Evolutionary conservation across 305 asterid species (phyloP), one percentile per base, ranked within the genome.

Genomic region (Fraxinus angustifolia): DNA sequence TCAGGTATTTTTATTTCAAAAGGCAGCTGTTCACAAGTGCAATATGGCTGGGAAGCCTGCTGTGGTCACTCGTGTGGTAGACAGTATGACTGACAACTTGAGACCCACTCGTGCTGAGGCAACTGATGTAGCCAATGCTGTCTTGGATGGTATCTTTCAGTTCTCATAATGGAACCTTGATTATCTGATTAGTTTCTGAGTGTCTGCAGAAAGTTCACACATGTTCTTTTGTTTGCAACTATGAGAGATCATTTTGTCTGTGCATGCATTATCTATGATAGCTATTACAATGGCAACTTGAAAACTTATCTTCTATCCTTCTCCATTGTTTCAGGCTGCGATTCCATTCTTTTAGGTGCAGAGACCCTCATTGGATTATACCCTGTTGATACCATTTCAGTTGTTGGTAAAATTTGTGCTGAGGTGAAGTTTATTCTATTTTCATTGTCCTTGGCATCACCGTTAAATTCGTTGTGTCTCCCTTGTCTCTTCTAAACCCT

Each of bases 91-190:
- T 3, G 95, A 92, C 91, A 94, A 93, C 87, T 84, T 93, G 82
- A 88, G 98, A 80, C 98, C 97, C 31, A 94, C 98, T 80, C 97
- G 97, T 87, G 98, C 98, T 31, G 98, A 94, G 91, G 98, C 98
- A 76, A 94, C 98, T 81, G 97, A 94, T 86, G 96, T 94, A 70
- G 98, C 97, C 67, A 94, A 93, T 78, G 96, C 96, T 76, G 95
- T 93, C 21, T 91, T 94, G 68, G 97, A 93, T 86, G 97, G 97
- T 92, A 91, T 80, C 26, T 83, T 78, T 81, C 56, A 33, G 31
- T 81, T 82, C 77, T 78, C 56, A 67, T 21, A 73, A 53, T 23
- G 73, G 71, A 50, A n/a, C 82, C 74, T 33, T 38, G 56, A 30
- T 76, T 77, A 11, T 75, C 73, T 36, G 34, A 31, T 73, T 83